Conservation (phyloP, 106 monocot genomes). For the Posidonia australis region DNA sequence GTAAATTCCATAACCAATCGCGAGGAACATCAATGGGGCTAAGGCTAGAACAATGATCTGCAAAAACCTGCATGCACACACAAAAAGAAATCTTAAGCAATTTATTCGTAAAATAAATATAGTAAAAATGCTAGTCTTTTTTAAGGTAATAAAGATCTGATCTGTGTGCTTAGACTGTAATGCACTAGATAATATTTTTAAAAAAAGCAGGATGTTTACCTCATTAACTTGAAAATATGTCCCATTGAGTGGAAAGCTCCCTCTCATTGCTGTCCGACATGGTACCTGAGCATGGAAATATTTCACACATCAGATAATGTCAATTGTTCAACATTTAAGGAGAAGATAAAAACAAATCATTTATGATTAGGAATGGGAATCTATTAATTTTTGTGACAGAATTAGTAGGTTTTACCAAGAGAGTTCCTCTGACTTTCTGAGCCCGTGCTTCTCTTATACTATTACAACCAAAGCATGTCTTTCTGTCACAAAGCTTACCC, state of each 20-base stretch:
- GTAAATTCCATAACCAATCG: conserved; percentile 52
- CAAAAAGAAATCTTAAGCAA: too few species aligned
- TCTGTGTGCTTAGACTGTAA: too few species aligned
- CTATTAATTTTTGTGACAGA: neutral
- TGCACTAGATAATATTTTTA: too few species aligned
- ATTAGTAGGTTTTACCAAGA: conserved; percentile 31
- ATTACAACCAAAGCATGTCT: conserved; percentile 58
- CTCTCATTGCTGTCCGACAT: conserved; percentile 55
- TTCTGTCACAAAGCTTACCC: conserved; percentile 36
- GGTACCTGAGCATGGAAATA: conserved; percentile 31
- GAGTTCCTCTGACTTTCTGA: conserved; percentile 53
- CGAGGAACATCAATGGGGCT: conserved; percentile 42
- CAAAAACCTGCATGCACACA: conserved; percentile 43
- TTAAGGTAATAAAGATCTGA: too few species aligned
- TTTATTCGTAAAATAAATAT: too few species aligned
- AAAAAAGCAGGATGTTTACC: conserved; percentile 18
- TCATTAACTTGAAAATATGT: conserved; percentile 67
- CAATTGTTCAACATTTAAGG: too few species aligned
- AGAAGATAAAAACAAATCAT: neutral
- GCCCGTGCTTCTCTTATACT: conserved; percentile 40
- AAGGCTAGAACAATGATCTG: conserved; percentile 52
- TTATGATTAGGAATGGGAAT: neutral
- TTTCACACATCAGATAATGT: neutral
- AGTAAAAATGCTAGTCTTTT: too few species aligned
- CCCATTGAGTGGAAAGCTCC: conserved; percentile 50